Evolutionary conservation across 2,329 filamentous ascomycete species (phyloP).

Genomic region (Colletotrichum sp.): DNA sequence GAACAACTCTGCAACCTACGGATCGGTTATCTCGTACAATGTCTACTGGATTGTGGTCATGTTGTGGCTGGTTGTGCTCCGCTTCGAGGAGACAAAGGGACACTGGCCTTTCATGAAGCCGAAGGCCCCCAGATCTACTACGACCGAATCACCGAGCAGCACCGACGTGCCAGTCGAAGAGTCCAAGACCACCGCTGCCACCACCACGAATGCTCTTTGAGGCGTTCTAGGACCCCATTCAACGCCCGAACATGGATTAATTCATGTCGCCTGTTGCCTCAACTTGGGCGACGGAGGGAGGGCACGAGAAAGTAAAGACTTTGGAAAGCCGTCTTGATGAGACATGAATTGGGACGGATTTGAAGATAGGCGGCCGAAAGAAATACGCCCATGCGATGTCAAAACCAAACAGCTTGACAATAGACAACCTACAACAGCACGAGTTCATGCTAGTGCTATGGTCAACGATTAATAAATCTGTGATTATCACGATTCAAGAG

Average conservation of each 20-base stretch:
- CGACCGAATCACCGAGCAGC: not conserved
- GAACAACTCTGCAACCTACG: slow-evolving; percentile 88
- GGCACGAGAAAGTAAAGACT: fast-evolving
- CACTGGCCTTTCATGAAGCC: slow-evolving; percentile 49
- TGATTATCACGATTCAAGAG: not conserved
- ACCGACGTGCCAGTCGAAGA: not conserved
- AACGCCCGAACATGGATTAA: not conserved
- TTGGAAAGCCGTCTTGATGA: not conserved
- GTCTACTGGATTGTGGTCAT: slow-evolving; percentile 85
- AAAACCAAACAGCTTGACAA: not conserved
- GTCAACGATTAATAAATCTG: not conserved
- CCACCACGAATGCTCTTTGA: not conserved
- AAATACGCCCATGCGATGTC: fast-evolving
- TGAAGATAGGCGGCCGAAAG: not conserved
- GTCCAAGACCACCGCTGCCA: not conserved
- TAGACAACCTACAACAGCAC: fast-evolving
- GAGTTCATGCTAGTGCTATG: fast-evolving
- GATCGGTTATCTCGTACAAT: slow-evolving; percentile 87
- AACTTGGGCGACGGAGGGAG: not conserved
- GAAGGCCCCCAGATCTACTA: slow-evolving; percentile 23
- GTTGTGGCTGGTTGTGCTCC: slow-evolving; percentile 65
- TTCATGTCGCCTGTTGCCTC: fast-evolving
- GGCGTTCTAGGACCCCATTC: fast-evolving
- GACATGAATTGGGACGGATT: not conserved
- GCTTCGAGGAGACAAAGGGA: slow-evolving; percentile 67